These are phyloP conservation scores for Epichloe typhina DNA, from an alignment of 2,329 filamentous ascomycete species.

Conservation along the genomic window DNA sequence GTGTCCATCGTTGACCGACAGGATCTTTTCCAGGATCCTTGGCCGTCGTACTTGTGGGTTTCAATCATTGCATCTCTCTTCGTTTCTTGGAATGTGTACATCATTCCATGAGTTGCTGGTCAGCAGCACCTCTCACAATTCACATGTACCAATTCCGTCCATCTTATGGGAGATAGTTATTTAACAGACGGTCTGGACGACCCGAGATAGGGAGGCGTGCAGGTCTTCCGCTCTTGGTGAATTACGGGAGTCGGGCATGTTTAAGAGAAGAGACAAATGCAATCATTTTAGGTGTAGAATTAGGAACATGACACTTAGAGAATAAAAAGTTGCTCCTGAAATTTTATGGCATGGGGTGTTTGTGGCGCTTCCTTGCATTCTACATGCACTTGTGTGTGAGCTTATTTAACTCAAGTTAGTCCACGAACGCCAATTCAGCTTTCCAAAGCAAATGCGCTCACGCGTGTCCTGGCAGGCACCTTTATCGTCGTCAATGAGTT, in stretches of 20 bases:
- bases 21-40: neutral
- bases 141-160: neutral
- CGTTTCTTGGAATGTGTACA: neutral
- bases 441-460: too few species aligned
- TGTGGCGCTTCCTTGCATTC: too few species aligned
- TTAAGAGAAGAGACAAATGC: neutral
- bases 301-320: neutral
- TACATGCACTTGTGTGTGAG: too few species aligned
- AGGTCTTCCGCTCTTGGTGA: conserved; percentile 14
- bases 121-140: neutral
- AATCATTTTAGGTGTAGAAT: conserved; percentile 1
- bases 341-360: neutral
- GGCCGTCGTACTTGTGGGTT: neutral
- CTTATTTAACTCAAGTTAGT: too few species aligned
- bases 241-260: neutral
- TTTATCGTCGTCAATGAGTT: too few species aligned
- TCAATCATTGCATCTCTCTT: neutral
- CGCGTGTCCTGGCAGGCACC: too few species aligned
- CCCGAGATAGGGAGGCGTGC: conserved; percentile 17
- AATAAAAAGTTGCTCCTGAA: neutral
- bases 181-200: neutral
- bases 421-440: too few species aligned
- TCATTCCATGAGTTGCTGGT: neutral
- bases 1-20: neutral
- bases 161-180: neutral